Evolutionary conservation across 331 rosid species (phyloP).

Genomic region (Pyrus hybrid): DNA sequence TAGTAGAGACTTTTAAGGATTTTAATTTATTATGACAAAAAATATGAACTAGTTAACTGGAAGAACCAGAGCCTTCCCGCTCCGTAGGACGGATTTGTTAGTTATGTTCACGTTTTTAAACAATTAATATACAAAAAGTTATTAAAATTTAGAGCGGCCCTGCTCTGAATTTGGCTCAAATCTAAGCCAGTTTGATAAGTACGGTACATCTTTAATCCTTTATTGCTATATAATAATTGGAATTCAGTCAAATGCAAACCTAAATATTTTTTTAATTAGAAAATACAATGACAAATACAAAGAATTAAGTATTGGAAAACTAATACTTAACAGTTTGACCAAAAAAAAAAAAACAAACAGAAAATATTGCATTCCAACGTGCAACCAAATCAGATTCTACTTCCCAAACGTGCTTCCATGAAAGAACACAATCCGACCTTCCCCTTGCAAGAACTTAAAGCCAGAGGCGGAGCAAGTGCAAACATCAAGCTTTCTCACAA

Average conservation of each 20-base stretch:
- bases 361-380: slow-evolving; percentile 13
- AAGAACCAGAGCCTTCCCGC: too few species aligned
- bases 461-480: slow-evolving; percentile 9
- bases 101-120: too few species aligned
- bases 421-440: not conserved
- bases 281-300: not conserved
- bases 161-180: too few species aligned
- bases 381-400: slow-evolving; percentile 14
- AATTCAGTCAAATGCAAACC: not conserved
- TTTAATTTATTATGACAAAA: too few species aligned
- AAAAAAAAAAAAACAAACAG: too few species aligned
- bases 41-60: too few species aligned
- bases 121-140: too few species aligned
- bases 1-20: not conserved
- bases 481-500: slow-evolving; percentile 13
- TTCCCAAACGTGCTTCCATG: slow-evolving; percentile 49
- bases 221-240: not conserved
- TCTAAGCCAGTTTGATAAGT: too few species aligned
- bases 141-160: too few species aligned
- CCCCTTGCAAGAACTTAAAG: slow-evolving; percentile 15
- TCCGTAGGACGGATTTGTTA: too few species aligned
- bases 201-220: not conserved
- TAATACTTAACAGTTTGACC: too few species aligned
- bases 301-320: not conserved
- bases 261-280: not conserved